Evolutionary conservation across 2,329 filamentous ascomycete species (phyloP), one percentile per base, ranked within the genome.

Genomic region (Diaporthe sp.): DNA sequence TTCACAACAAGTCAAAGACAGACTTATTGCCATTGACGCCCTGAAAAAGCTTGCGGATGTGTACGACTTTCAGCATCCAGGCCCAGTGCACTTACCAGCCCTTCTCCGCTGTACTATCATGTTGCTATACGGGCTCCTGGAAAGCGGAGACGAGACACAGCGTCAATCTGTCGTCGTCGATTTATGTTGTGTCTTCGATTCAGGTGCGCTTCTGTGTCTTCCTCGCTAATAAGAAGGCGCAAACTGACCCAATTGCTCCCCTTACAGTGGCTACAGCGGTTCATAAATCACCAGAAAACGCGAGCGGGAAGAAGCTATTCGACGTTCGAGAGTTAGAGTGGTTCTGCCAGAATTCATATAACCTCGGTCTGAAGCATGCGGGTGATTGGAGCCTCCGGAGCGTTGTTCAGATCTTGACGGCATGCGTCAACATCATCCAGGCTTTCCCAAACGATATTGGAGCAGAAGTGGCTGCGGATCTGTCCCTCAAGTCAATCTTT

Each of bases 261-360:
- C 22, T 8, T 8, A 28, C 84, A 82, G 87, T 88, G 25, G 82
- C 84, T 2, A 85, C 86, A 57, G 84, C 87, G 34, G 88, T 84
- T 44, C 78, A 85, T 44, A 78, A 83, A 75, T 83, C 82, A 25
- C 84, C 80, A 3, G 85, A 80, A 71, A 85, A 85, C 77, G 82
- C 79, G 55, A 79, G 85, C 25, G 86, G 85, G 12, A 82, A 84
- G 44, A 90, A 84, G 77, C 75, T 88, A 1, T 95, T 95, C 80
- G 90, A 88, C 0, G 75, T 88, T 0, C 82, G 87, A 4, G 95
- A 98, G 79, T 86, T 97, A 4, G 90, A 96, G 78, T 98, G 95
- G 95, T 96, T 98, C 81, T 93, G 92, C 51, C 92, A 92, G 77
- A 96, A 94, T 77, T 89, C 93, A 1, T 98, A 97, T 85, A 97